Percentiles rank a stretch among this genome's conserved stretches.
Conservation (phyloP, 2,329 filamentous ascomycete species). For the Beauveria varroae region DNA sequence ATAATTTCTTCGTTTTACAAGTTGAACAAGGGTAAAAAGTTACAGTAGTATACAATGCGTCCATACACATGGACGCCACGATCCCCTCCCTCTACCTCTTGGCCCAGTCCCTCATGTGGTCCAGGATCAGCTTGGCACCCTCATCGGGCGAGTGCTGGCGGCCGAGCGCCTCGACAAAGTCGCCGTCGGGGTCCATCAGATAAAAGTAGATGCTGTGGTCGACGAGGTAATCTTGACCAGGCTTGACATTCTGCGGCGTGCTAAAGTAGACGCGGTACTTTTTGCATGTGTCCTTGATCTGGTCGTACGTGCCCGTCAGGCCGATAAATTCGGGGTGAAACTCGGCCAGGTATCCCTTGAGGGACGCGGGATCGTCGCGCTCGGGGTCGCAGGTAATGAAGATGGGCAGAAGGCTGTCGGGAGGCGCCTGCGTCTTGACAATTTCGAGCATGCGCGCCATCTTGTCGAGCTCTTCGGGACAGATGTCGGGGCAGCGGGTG, state of each 20-base stretch:
- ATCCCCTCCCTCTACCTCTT: slow-evolving; percentile 14
- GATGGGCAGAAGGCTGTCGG: slow-evolving; percentile 57
- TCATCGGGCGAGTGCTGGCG: slow-evolving; percentile 87
- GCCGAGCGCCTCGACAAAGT: slow-evolving; percentile 96
- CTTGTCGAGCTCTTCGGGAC: slow-evolving; percentile 97
- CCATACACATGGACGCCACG: background rate
- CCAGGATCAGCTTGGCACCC: slow-evolving; percentile 73
- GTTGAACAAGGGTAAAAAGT: background rate
- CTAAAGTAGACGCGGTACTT: slow-evolving; percentile 96
- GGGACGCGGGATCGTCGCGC: slow-evolving; percentile 76
- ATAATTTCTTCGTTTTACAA: background rate
- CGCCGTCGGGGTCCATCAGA: slow-evolving; percentile 95
- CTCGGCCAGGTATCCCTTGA: slow-evolving; percentile 80
- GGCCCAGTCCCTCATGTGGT: slow-evolving; percentile 67
- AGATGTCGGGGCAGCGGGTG: slow-evolving; percentile 96
- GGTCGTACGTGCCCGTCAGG: slow-evolving; percentile 85
- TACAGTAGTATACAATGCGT: slow-evolving; percentile 11
- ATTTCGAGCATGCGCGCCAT: slow-evolving; percentile 93
- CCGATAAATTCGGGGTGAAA: slow-evolving; percentile 85
- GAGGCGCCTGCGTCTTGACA: slow-evolving; percentile 44
- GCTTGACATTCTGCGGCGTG: slow-evolving; percentile 79
- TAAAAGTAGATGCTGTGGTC: slow-evolving; percentile 99
- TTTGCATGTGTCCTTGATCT: slow-evolving; percentile 92
- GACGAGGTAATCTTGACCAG: slow-evolving; percentile 92
- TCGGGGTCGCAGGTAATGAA: slow-evolving; percentile 96